phyloP scores from a whole-genome alignment of 768 basidiomycete genomes.

The Amanita phalloides region DNA sequence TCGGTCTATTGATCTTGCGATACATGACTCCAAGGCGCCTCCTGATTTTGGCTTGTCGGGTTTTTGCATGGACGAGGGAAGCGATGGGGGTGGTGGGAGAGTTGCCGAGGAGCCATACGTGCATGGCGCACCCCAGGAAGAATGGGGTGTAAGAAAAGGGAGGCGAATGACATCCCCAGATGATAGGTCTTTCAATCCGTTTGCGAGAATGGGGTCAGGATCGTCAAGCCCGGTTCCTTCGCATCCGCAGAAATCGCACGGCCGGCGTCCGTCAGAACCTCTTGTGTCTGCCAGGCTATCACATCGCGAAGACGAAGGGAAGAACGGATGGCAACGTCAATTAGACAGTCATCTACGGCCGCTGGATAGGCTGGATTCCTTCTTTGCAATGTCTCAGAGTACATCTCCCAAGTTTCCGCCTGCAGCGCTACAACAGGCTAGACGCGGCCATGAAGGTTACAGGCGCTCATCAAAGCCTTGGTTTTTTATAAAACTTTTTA shows the following conservation, averaged over 20 bases:
- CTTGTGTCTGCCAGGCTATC: neutral
- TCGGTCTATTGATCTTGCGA: neutral
- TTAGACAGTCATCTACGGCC: neutral
- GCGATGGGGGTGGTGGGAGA: conserved; percentile 6
- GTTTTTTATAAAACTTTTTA: neutral
- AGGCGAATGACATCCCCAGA: neutral
- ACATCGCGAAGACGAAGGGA: neutral
- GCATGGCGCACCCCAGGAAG: neutral
- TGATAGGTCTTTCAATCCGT: neutral
- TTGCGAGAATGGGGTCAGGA: neutral
- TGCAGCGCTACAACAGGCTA: neutral
- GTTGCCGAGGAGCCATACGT: neutral
- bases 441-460: neutral
- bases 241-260: neutral
- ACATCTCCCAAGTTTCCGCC: neutral
- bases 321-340: neutral
- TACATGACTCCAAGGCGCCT: neutral
- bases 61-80: neutral
- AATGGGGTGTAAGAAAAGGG: neutral
- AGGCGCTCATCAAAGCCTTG: neutral
- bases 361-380: neutral
- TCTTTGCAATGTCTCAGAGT: neutral
- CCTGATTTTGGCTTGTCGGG: neutral
- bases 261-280: neutral
- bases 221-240: neutral